phyloP scores from a whole-genome alignment of 2,329 filamentous ascomycete species.

The Aspergillus hortae region DNA sequence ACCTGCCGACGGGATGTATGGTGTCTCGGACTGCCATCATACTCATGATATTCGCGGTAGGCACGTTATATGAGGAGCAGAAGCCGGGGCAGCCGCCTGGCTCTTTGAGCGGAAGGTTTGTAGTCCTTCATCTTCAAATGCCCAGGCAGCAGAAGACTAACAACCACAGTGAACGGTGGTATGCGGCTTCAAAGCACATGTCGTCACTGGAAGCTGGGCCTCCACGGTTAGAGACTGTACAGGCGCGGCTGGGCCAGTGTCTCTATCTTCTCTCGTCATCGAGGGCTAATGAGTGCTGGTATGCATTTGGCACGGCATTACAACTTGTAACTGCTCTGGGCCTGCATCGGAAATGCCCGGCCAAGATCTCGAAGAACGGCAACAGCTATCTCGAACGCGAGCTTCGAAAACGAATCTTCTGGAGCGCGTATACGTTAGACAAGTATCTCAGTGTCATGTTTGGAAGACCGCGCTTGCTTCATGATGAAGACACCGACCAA shows the following conservation, averaged over 20 bases:
- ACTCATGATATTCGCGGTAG: constrained; percentile 48
- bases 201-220: constrained; percentile 49
- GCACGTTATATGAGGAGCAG: constrained; percentile 46
- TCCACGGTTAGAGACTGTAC: constrained; percentile 54
- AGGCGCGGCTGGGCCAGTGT: constrained; percentile 56
- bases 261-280: constrained; percentile 58
- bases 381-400: constrained; percentile 42
- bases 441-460: constrained; percentile 63
- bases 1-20: constrained; percentile 38
- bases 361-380: constrained; percentile 26
- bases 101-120: constrained; percentile 28
- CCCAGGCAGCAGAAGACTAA: neutral
- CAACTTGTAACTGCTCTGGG: constrained; percentile 51
- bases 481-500: constrained; percentile 63
- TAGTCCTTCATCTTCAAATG: neutral
- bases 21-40: constrained; percentile 49
- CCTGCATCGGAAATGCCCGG: constrained; percentile 32
- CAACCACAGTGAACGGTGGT: constrained; percentile 33
- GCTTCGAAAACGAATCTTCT: constrained; percentile 58
- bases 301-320: constrained; percentile 55
- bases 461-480: constrained; percentile 58
- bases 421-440: constrained; percentile 61
- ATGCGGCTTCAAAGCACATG: constrained; percentile 35
- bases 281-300: constrained; percentile 60
- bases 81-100: constrained; percentile 24